Conservation (phyloP, 352 stramenopile genomes). For the Phytophthora quininea region DNA sequence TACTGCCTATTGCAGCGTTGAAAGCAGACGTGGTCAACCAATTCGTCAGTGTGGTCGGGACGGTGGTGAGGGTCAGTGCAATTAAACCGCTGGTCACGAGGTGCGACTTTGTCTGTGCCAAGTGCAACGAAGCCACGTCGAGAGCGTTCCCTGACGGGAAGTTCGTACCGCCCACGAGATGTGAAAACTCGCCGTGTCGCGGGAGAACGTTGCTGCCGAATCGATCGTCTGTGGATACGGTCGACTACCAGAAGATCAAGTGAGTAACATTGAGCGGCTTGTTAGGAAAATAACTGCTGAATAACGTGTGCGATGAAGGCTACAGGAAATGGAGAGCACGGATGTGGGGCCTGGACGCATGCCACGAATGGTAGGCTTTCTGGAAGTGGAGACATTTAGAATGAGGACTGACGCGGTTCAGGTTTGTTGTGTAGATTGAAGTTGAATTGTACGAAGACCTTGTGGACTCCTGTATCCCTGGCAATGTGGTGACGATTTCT, state of each 20-base stretch:
- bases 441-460: slow-evolving; percentile 92
- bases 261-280: slow-evolving; percentile 26
- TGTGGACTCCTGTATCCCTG: slow-evolving; percentile 95
- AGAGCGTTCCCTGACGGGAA: slow-evolving; percentile 83
- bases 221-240: slow-evolving; percentile 83
- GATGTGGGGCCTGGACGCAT: slow-evolving; percentile 86
- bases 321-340: slow-evolving; percentile 93
- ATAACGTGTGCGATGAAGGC: slow-evolving; percentile 28
- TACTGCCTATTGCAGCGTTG: slow-evolving; percentile 69
- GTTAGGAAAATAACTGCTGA: slow-evolving; percentile 46
- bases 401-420: not conserved
- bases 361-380: slow-evolving; percentile 69
- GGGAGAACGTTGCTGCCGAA: slow-evolving; percentile 78
- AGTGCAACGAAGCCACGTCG: slow-evolving; percentile 78
- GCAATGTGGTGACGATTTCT: slow-evolving; percentile 94
- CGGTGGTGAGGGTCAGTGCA: slow-evolving; percentile 81
- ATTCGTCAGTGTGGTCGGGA: slow-evolving; percentile 78
- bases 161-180: slow-evolving; percentile 67
- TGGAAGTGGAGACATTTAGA: not conserved
- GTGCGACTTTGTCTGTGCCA: slow-evolving; percentile 88
- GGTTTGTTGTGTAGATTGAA: slow-evolving; percentile 59
- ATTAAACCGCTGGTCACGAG: slow-evolving; percentile 87
- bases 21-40: slow-evolving; percentile 81
- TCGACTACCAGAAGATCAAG: slow-evolving; percentile 93
- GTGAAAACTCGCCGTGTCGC: slow-evolving; percentile 67